phyloP scores from a whole-genome alignment of 169 alveolate genomes.

The Plasmodium vinckei region DNA sequence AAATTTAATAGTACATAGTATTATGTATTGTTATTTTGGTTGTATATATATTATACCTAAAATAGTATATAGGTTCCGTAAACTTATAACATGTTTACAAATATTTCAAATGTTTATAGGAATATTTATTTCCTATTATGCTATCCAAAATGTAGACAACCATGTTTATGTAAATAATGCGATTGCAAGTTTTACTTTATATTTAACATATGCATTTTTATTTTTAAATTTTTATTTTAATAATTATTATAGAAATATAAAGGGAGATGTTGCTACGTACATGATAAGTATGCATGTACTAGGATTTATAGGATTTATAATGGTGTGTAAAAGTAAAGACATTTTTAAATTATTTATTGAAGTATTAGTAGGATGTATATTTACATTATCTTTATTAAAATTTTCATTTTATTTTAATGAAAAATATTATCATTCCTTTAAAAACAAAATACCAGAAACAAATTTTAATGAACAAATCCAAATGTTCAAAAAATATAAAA shows the following conservation, averaged over 20 bases:
- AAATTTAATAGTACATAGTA: slow-evolving; percentile 80
- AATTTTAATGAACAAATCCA: slow-evolving; percentile 20
- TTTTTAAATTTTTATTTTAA: slow-evolving; percentile 68
- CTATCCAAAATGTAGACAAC: slow-evolving; percentile 54
- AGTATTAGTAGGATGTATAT: slow-evolving; percentile 29
- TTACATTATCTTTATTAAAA: slow-evolving; percentile 42
- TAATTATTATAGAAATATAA: slow-evolving; percentile 57
- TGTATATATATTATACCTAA: slow-evolving; percentile 57
- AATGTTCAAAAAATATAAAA: slow-evolving; percentile 19
- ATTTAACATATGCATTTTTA: slow-evolving; percentile 52
- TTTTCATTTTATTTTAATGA: slow-evolving; percentile 49
- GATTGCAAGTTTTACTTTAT: slow-evolving; percentile 41
- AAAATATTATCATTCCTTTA: slow-evolving; percentile 23
- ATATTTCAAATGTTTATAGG: slow-evolving; percentile 68
- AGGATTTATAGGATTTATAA: slow-evolving; percentile 49
- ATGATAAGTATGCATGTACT: slow-evolving; percentile 50
- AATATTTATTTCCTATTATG: slow-evolving; percentile 52
- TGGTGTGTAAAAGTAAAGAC: slow-evolving; percentile 68
- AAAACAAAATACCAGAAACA: slow-evolving; percentile 18
- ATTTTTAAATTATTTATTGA: slow-evolving; percentile 38
- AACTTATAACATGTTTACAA: slow-evolving; percentile 48
- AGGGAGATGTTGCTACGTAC: slow-evolving; percentile 49
- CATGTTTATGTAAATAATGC: slow-evolving; percentile 33
- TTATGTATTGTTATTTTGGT: slow-evolving; percentile 84
- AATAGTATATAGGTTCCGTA: slow-evolving; percentile 19